These are phyloP conservation scores for Phytophthora quininea DNA, from an alignment of 352 stramenopile genomes.

Conservation along the genomic window DNA sequence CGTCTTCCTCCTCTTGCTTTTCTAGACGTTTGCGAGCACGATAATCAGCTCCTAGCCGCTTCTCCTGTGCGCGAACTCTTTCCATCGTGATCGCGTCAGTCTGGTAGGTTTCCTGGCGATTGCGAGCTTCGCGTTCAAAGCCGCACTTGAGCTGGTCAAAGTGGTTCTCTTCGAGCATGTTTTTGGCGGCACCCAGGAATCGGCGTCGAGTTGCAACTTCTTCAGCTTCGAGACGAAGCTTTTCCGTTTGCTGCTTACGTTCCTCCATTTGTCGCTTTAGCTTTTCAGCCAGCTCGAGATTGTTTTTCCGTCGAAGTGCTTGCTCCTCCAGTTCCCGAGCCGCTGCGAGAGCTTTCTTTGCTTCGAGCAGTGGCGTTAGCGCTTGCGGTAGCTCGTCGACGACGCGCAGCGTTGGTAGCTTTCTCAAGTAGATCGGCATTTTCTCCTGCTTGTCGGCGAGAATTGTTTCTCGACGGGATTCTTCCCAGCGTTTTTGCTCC, in stretches of 20 bases:
- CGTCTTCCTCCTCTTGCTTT: slow-evolving; percentile 25
- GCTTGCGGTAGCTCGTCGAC: slow-evolving; percentile 68
- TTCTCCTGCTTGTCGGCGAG: slow-evolving; percentile 81
- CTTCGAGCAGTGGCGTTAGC: slow-evolving; percentile 62
- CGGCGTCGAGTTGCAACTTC: slow-evolving; percentile 76
- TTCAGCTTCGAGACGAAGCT: slow-evolving; percentile 61
- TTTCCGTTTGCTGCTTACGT: slow-evolving; percentile 54
- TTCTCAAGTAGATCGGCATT: slow-evolving; percentile 73
- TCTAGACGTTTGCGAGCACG: slow-evolving; percentile 24
- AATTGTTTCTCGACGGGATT: slow-evolving; percentile 69
- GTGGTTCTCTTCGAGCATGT: slow-evolving; percentile 81
- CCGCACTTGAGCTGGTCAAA: slow-evolving; percentile 79
- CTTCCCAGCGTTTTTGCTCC: slow-evolving; percentile 74
- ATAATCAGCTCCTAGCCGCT: slow-evolving; percentile 54
- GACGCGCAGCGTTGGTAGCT: slow-evolving; percentile 75
- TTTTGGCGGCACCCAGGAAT: slow-evolving; percentile 89
- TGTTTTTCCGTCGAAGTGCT: slow-evolving; percentile 60
- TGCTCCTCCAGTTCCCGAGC: slow-evolving; percentile 66
- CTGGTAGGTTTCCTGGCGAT: slow-evolving; percentile 59
- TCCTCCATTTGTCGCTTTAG: slow-evolving; percentile 59
- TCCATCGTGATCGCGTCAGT: slow-evolving; percentile 49
- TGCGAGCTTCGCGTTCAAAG: slow-evolving; percentile 60
- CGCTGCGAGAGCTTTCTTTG: slow-evolving; percentile 62
- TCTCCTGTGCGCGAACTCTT: slow-evolving; percentile 40
- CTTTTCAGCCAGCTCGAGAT: slow-evolving; percentile 79